A percentile compares a stretch with the other conserved stretches of the same genome.
These are phyloP conservation scores for Citeromyces matritensis DNA, from an alignment of 805 yeast genomes.

Conservation along the genomic window DNA sequence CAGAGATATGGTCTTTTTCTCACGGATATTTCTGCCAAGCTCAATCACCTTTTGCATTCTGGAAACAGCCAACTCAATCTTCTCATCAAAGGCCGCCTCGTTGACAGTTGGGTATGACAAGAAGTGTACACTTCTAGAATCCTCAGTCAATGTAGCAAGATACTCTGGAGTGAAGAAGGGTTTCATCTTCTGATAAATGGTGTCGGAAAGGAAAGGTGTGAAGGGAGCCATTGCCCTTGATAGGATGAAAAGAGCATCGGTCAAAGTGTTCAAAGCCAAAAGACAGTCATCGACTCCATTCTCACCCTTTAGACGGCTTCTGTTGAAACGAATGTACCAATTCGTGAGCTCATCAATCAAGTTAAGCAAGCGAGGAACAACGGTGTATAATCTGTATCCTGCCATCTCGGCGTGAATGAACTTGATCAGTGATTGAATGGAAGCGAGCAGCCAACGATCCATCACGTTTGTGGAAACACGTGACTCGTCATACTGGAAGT, in stretches of 20 bases:
- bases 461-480: conserved; percentile 71
- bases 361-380: conserved; percentile 79
- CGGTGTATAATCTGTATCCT: conserved; percentile 84
- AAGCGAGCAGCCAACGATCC: conserved; percentile 96
- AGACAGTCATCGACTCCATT: conserved; percentile 74
- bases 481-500: conserved; percentile 56
- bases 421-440: conserved; percentile 82
- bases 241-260: conserved; percentile 79
- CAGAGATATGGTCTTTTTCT: conserved; percentile 83
- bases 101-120: conserved; percentile 79
- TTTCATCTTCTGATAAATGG: conserved; percentile 66
- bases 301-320: conserved; percentile 95
- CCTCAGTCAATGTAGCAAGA: conserved; percentile 33
- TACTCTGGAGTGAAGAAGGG: conserved; percentile 44
- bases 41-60: conserved; percentile 98
- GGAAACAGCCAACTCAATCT: conserved; percentile 74
- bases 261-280: conserved; percentile 78
- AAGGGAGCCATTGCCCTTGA: conserved; percentile 98
- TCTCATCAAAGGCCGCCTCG: conserved; percentile 64
- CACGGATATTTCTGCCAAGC: conserved; percentile 91
- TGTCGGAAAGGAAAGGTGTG: conserved; percentile 91
- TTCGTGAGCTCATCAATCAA: conserved; percentile 92
- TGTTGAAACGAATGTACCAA: conserved; percentile 97
- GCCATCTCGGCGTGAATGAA: conserved; percentile 84
- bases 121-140: conserved; percentile 84